phyloP scores from a whole-genome alignment of 257 asterid genomes.

The Solanum paucissectum region DNA sequence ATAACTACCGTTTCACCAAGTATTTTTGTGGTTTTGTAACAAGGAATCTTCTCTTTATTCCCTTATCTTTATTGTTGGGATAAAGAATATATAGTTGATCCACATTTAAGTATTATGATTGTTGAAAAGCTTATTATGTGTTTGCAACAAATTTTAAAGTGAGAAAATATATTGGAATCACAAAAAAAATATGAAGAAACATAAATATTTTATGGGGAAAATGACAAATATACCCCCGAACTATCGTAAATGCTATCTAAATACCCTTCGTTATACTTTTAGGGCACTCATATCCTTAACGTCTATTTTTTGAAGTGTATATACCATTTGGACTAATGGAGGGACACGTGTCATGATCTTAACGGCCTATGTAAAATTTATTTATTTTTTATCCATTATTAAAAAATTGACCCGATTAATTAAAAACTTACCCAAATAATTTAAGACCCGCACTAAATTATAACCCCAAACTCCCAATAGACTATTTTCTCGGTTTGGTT shows the following conservation, averaged over 20 bases:
- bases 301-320: not conserved
- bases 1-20: not conserved
- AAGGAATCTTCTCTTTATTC: not conserved
- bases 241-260: not conserved
- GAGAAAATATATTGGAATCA: too few species aligned
- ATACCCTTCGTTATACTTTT: too few species aligned
- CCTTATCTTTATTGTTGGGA: not conserved
- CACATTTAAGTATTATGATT: not conserved
- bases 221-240: too few species aligned
- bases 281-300: not conserved
- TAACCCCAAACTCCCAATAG: not conserved
- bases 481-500: not conserved
- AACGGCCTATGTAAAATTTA: too few species aligned
- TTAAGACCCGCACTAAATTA: not conserved
- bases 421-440: not conserved
- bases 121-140: not conserved
- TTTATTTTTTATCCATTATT: too few species aligned
- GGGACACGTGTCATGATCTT: not conserved
- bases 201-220: not conserved
- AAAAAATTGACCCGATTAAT: not conserved
- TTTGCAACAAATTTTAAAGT: not conserved
- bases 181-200: too few species aligned
- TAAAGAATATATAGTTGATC: not conserved
- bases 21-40: not conserved
- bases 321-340: not conserved